Conservation (phyloP, 768 basidiomycete species). For the Xanthoconium stramineum region DNA sequence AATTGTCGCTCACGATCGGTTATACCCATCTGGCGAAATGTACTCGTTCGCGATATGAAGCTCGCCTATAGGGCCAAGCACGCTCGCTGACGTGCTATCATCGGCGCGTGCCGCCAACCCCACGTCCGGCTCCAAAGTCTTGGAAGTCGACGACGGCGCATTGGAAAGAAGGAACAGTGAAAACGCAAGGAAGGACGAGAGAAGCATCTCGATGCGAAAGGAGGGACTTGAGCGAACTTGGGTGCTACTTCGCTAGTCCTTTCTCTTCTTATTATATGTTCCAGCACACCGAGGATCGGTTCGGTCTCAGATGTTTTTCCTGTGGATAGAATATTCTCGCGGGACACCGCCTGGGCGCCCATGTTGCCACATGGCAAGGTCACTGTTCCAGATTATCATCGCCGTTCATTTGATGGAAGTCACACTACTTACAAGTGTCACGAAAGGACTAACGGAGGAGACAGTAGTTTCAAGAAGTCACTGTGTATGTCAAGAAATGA, state of each 20-base stretch:
- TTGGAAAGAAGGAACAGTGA: background rate
- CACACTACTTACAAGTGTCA: too few relatives aligned
- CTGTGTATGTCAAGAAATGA: too few relatives aligned
- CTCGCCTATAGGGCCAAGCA: background rate
- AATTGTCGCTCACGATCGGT: conserved; percentile 1
- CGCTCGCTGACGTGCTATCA: background rate
- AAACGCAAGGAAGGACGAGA: background rate
- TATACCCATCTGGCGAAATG: background rate
- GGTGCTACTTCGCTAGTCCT: too few relatives aligned
- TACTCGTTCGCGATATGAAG: background rate
- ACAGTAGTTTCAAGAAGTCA: too few relatives aligned
- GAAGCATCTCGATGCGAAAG: background rate
- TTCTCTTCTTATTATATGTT: background rate
- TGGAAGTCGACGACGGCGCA: background rate
- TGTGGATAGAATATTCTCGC: background rate
- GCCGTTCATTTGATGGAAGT: too few relatives aligned
- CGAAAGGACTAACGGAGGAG: too few relatives aligned
- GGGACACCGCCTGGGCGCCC: background rate
- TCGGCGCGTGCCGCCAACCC: background rate
- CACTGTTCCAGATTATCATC: too few relatives aligned
- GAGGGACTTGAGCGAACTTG: background rate
- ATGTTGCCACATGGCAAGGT: background rate
- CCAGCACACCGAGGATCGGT: background rate
- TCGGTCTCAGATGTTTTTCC: background rate
- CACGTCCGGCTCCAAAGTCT: background rate